A percentile compares a stretch with the other conserved stretches of the same genome.
These are phyloP conservation scores for Acacia concinna DNA, from an alignment of 331 rosid species.

Conservation along the genomic window DNA sequence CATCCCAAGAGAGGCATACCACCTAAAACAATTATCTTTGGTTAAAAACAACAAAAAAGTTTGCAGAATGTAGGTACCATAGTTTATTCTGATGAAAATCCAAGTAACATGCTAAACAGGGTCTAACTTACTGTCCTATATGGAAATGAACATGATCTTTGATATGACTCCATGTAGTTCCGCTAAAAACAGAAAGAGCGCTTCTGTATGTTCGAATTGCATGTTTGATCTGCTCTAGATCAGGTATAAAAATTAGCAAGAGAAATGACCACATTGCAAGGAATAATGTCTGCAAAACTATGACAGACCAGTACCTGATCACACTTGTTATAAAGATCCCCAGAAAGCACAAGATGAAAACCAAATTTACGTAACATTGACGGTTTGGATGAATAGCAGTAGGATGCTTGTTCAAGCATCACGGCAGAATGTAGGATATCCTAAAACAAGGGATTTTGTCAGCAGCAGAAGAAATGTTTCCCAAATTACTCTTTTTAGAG, in stretches of 20 bases:
- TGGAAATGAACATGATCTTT: constrained; percentile 92
- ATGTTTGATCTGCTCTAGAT: constrained; percentile 72
- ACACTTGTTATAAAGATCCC: constrained; percentile 91
- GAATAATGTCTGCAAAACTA: neutral
- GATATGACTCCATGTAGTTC: constrained; percentile 85
- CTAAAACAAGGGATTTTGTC: constrained; percentile 50
- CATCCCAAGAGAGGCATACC: constrained; percentile 92
- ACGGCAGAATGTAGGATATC: constrained; percentile 91
- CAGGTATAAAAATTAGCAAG: constrained; percentile 29
- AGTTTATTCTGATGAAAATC: constrained; percentile 13
- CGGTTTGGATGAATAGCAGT: constrained; percentile 90
- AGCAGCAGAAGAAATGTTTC: constrained; percentile 33
- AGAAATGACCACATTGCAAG: constrained; percentile 25
- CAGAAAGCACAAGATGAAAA: constrained; percentile 98
- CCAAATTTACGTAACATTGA: constrained; percentile 94
- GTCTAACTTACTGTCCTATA: constrained; percentile 87
- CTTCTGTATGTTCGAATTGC: constrained; percentile 89
- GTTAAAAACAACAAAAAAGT: constrained; percentile 28
- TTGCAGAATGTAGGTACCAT: constrained; percentile 20
- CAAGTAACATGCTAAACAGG: constrained; percentile 11
- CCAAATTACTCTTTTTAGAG: neutral
- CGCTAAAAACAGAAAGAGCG: constrained; percentile 79
- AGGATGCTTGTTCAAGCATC: constrained; percentile 98
- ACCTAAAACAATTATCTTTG: constrained; percentile 54
- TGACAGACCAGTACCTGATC: constrained; percentile 68